A percentile compares a stretch with the other conserved stretches of the same genome.
phyloP scores from a whole-genome alignment of 371 early-diverging fungal species.

The Fennellomyces sp. region DNA sequence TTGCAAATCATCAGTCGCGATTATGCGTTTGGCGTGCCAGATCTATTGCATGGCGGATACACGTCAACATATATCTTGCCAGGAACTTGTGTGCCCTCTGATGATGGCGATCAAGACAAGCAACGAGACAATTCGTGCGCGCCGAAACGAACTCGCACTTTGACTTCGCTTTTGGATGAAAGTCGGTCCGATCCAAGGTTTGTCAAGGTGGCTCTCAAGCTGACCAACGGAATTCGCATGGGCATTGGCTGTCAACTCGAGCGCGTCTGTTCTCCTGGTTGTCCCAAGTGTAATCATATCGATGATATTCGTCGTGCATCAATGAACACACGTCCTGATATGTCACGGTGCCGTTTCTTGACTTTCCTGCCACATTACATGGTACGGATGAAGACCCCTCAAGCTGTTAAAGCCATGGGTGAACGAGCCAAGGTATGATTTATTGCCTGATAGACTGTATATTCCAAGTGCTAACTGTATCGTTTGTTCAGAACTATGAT shows the following conservation, averaged over 20 bases:
- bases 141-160: constrained; percentile 6
- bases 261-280: constrained; percentile 19
- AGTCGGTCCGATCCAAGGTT: constrained; percentile 17
- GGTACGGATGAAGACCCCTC: constrained; percentile 52
- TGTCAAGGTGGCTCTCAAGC: constrained; percentile 39
- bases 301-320: constrained; percentile 10
- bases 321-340: background rate
- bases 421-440: constrained; percentile 35
- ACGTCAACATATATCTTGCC: constrained; percentile 21
- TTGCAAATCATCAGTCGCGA: constrained; percentile 53
- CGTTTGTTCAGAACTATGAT: constrained; percentile 46
- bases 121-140: background rate
- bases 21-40: constrained; percentile 52
- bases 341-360: constrained; percentile 31
- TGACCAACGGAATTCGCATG: constrained; percentile 50
- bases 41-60: constrained; percentile 41
- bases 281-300: constrained; percentile 50
- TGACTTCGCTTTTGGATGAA: constrained; percentile 1
- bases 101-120: background rate
- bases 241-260: constrained; percentile 51
- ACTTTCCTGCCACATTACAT: constrained; percentile 57
- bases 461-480: background rate
- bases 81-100: background rate
- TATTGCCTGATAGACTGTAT: background rate
- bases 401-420: constrained; percentile 23